Conservation (phyloP, 139 green algal species). For the Diplosphaera chodatii region DNA sequence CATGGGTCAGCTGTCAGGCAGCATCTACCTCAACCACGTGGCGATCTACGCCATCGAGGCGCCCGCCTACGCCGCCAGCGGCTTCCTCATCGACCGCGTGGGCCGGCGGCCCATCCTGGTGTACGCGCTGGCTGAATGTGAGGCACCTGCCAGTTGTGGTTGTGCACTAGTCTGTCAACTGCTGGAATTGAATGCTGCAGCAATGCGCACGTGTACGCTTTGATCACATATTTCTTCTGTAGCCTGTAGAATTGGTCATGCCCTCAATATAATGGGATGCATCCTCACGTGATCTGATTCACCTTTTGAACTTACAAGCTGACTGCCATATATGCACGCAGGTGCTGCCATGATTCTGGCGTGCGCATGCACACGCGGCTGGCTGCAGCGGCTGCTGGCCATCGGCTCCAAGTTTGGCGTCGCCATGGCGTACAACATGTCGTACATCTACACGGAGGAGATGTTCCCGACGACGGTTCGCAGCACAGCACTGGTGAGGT, state of each 20-base stretch:
- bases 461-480: constrained; percentile 9
- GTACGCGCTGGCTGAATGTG: constrained; percentile 22
- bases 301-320: too few relatives aligned
- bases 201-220: too few relatives aligned
- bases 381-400: constrained; percentile 7
- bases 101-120: constrained; percentile 28
- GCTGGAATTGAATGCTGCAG: too few relatives aligned
- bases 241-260: too few relatives aligned
- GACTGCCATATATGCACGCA: too few relatives aligned
- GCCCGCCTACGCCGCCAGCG: constrained; percentile 13
- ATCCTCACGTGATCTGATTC: too few relatives aligned
- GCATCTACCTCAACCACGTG: constrained; percentile 23
- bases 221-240: too few relatives aligned
- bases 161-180: too few relatives aligned
- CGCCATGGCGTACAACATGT: not conserved
- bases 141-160: too few relatives aligned
- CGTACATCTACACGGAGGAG: constrained; percentile 14
- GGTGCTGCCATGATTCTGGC: constrained; percentile 8
- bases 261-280: too few relatives aligned
- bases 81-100: constrained; percentile 23
- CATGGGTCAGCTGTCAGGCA: constrained; percentile 8
- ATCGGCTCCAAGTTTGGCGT: constrained; percentile 10
- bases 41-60: constrained; percentile 30
- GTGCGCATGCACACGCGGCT: constrained; percentile 5
- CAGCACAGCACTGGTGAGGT: not conserved